Percentiles rank a stretch among this genome's conserved stretches.
phyloP scores from a whole-genome alignment of 768 basidiomycete species.

The Phanerodontia chrysosporium region DNA sequence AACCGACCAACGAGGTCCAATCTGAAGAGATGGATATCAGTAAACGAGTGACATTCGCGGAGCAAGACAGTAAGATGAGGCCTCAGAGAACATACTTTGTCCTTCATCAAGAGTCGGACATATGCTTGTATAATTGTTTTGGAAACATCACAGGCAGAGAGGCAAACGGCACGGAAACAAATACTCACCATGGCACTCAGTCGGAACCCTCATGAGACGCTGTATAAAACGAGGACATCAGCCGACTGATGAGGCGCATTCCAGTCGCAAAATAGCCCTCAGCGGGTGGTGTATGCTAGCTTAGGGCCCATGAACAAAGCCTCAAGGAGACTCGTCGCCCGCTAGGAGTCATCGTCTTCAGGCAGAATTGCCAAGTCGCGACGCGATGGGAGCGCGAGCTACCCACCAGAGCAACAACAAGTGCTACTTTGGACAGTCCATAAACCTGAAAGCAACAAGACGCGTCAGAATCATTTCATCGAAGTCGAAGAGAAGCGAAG shows the following conservation, averaged over 20 bases:
- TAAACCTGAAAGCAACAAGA: conserved; percentile 3
- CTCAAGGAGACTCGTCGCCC: conserved; percentile 27
- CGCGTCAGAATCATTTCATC: neutral
- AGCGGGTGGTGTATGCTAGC: conserved; percentile 43
- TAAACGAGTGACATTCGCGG: neutral
- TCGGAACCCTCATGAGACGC: neutral
- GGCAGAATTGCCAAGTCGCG: neutral
- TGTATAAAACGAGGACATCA: neutral
- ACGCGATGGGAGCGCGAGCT: neutral
- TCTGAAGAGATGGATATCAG: neutral
- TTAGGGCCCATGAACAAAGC: conserved; percentile 20
- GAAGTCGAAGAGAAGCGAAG: conserved; percentile 18
- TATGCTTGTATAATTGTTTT: conserved; percentile 60
- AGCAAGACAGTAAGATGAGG: no score
- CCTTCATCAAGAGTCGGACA: conserved; percentile 64
- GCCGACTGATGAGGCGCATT: neutral
- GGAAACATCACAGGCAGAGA: conserved; percentile 44
- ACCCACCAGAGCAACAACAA: conserved; percentile 11
- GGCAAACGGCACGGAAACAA: conserved; percentile 6
- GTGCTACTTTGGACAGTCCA: no score
- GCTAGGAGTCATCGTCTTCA: conserved; percentile 33
- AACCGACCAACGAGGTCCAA: neutral
- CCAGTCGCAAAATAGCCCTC: conserved; percentile 21
- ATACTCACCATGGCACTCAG: neutral
- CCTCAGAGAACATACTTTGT: conserved; percentile 50